Percentiles rank a stretch among this genome's conserved stretches.
phyloP scores from a whole-genome alignment of 2,329 filamentous ascomycete species.

The Diaporthe velutina region DNA sequence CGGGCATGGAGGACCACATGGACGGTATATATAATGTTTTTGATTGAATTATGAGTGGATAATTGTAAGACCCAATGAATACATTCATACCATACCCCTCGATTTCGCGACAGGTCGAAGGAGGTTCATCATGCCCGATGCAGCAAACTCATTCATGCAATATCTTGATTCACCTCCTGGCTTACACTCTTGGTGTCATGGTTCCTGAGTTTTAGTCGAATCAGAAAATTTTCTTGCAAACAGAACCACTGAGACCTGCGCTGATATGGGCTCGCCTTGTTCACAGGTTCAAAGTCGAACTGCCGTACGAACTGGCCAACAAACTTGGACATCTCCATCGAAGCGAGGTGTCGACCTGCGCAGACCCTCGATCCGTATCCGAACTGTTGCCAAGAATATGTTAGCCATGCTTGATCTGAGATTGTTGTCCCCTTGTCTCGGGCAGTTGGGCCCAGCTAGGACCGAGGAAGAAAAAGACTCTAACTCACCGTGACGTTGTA shows the following conservation, averaged over 20 bases:
- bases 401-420: not conserved
- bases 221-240: constrained; percentile 1
- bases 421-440: rapidly evolving
- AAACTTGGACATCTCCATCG: constrained; percentile 14
- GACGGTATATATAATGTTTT: not conserved
- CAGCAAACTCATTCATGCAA: not conserved
- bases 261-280: not conserved
- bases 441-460: not conserved
- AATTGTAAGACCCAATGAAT: not conserved
- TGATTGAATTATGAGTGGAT: not conserved
- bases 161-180: too few relatives aligned
- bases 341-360: not conserved
- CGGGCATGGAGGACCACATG: not conserved
- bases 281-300: not conserved
- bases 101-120: too few relatives aligned
- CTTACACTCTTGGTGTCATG: not conserved
- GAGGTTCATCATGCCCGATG: not conserved
- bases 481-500: constrained; percentile 1
- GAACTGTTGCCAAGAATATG: not conserved
- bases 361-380: not conserved
- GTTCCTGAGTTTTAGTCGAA: not conserved
- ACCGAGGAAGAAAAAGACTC: not conserved
- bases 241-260: constrained; percentile 8
- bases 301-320: not conserved
- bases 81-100: not conserved